phyloP scores from a whole-genome alignment of 768 basidiomycete genomes.

The Crepidotus variabilis region DNA sequence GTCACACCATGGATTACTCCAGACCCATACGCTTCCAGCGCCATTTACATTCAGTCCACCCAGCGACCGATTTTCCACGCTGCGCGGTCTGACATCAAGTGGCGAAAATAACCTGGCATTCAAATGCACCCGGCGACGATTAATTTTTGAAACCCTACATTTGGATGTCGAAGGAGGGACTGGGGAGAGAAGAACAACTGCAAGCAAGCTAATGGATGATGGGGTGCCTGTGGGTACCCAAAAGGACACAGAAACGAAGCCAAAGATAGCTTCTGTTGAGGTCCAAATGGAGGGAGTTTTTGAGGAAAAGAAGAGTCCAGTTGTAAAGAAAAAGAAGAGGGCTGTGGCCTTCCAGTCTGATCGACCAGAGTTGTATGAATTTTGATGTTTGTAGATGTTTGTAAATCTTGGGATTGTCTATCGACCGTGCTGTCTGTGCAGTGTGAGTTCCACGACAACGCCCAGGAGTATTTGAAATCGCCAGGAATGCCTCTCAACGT shows the following conservation, averaged over 20 bases:
- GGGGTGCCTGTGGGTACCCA: slow-evolving; percentile 36
- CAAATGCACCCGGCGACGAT: slow-evolving; percentile 82
- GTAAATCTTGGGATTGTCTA: slow-evolving; percentile 1
- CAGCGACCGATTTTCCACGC: slow-evolving; percentile 76
- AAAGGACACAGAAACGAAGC: no score
- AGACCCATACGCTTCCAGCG: slow-evolving; percentile 72
- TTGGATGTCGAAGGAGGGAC: slow-evolving; percentile 85
- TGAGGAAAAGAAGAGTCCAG: slow-evolving; percentile 6
- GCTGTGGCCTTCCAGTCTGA: slow-evolving; percentile 50
- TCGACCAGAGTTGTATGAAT: slow-evolving; percentile 70
- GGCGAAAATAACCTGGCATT: slow-evolving; percentile 97
- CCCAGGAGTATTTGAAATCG: background rate
- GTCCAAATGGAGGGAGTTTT: background rate
- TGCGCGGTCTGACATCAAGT: slow-evolving; percentile 76
- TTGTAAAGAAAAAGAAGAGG: slow-evolving; percentile 10
- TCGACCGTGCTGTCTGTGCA: background rate
- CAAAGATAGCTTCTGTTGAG: no score
- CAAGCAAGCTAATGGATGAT: slow-evolving; percentile 23
- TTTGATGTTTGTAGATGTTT: slow-evolving; percentile 34
- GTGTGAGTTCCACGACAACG: slow-evolving; percentile 3
- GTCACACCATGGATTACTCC: slow-evolving; percentile 81
- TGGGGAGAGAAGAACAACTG: slow-evolving; percentile 65
- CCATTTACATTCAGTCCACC: slow-evolving; percentile 71
- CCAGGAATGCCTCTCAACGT: slow-evolving; percentile 3
- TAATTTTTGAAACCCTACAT: slow-evolving; percentile 90